Base-by-base conservation (phyloP, 768 basidiomycete species). In the Lentinula boryana region DNA sequence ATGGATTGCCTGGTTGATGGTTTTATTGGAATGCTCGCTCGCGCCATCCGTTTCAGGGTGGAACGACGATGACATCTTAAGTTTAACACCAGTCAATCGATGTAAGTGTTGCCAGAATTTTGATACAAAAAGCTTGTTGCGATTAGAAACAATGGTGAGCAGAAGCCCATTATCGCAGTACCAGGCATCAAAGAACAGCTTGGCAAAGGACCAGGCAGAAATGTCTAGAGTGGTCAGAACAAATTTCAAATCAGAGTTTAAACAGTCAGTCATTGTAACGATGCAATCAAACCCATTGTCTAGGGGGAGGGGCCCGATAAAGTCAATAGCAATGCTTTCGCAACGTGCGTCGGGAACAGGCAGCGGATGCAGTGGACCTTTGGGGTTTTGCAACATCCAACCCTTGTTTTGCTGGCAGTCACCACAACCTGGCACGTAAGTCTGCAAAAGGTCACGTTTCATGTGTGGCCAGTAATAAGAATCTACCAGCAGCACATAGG, bases 11-110 rank as follows among this genome's bases (percentile, higher is more conserved):
- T 38, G 36, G 13, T 38, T 38, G 13, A 38, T 38, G 36, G 36
- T 38, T 4, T 38, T 38, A 46, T 46, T 72, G 0, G 68, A 65
- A 0, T 62, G 59, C 63, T 77, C 68, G 18, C 66, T 72, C 0
- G 66, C 33, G 0, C 73, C 69, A 38, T 77, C 70, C 0, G 72
- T 75, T 43, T 78, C 67, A 0, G 74, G 74, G 27, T 77, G 76
- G 53, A 68, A 75, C 0, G 74, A 55, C 0, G 72, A 70, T 0
- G 74, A 75, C 60, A 77, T 65, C 12, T 66, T 65, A 0, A 73
- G 52, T 38, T 38, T 38, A 13, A 38, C 4, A 1, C 36, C 36
- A 0, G 36, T 38, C 9, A 38, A 13, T 1, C 13, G 7, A 2
- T 38, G 36, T 1, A 38, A 13, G 4, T 38, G 2, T 1, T 8